A percentile compares a stretch with the other conserved stretches of the same genome.
These are phyloP conservation scores for Aspergillus uvarum DNA, from an alignment of 2,329 filamentous ascomycete genomes.

Conservation along the genomic window DNA sequence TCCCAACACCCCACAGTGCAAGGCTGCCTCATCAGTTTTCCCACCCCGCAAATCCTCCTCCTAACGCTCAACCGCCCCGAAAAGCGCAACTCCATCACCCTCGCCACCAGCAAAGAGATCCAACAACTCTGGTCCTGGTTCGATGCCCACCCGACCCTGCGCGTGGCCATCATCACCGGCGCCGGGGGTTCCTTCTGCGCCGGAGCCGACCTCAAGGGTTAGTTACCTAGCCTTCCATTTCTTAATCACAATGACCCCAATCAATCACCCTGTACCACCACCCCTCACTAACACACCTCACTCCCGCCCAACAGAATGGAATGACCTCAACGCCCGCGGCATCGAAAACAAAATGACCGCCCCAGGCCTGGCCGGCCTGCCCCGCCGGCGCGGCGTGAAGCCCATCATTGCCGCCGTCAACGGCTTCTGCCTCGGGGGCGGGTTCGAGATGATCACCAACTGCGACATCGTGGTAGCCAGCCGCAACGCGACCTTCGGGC, in stretches of 20 bases:
- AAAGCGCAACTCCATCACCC: slow-evolving; percentile 45
- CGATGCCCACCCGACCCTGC: slow-evolving; percentile 61
- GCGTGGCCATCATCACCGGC: slow-evolving; percentile 64
- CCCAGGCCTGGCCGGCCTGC: slow-evolving; percentile 65
- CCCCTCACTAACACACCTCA: not conserved
- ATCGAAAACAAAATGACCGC: slow-evolving; percentile 37
- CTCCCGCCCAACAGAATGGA: slow-evolving; percentile 49
- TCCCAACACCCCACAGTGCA: slow-evolving; percentile 15
- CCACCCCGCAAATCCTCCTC: slow-evolving; percentile 42
- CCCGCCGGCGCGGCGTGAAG: slow-evolving; percentile 67
- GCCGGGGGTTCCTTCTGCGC: slow-evolving; percentile 65
- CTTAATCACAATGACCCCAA: too few species aligned
- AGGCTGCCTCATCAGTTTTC: slow-evolving; percentile 40
- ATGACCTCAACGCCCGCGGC: slow-evolving; percentile 43
- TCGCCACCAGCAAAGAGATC: slow-evolving; percentile 44
- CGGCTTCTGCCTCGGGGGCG: slow-evolving; percentile 71
- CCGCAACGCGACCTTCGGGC: slow-evolving; percentile 59
- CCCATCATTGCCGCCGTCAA: slow-evolving; percentile 76
- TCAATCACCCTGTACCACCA: too few species aligned
- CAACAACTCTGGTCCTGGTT: slow-evolving; percentile 58
- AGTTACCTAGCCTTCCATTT: not conserved
- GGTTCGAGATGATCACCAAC: slow-evolving; percentile 74
- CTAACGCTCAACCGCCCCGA: slow-evolving; percentile 45
- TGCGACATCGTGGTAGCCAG: slow-evolving; percentile 63
- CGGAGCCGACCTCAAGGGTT: slow-evolving; percentile 64